Evolutionary conservation across 1,139 yeast genomes (phyloP).

Genomic region (Keqinozyma sinolaborantium): DNA sequence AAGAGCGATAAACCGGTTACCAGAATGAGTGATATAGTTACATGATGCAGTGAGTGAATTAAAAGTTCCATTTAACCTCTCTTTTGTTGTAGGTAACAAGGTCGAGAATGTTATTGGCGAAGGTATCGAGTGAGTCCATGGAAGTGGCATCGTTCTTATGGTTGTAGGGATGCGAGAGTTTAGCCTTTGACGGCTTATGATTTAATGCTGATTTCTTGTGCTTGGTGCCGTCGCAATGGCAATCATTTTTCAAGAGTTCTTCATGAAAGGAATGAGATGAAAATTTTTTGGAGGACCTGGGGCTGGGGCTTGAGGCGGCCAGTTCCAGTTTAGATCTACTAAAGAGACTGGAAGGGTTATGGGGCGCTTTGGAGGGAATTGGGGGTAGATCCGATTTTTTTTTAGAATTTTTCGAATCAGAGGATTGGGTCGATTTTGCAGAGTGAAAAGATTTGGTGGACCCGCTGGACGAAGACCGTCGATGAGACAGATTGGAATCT

Average conservation of each 20-base stretch:
- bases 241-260: slow-evolving; percentile 10
- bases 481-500: slow-evolving; percentile 6
- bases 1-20: too few species aligned
- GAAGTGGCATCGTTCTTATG: slow-evolving; percentile 9
- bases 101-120: slow-evolving; percentile 15
- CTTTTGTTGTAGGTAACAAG: slow-evolving; percentile 12
- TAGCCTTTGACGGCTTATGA: too few species aligned
- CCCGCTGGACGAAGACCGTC: slow-evolving; percentile 8
- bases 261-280: too few species aligned
- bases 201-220: slow-evolving; percentile 5
- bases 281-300: slow-evolving; percentile 8
- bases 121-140: slow-evolving; percentile 15
- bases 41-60: too few species aligned
- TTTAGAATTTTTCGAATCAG: too few species aligned
- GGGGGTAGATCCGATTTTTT: too few species aligned
- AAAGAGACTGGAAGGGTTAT: background rate
- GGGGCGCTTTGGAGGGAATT: too few species aligned
- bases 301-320: slow-evolving; percentile 9
- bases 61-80: slow-evolving; percentile 16
- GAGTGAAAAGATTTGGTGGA: slow-evolving; percentile 10
- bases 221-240: slow-evolving; percentile 13
- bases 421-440: too few species aligned
- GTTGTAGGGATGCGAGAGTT: slow-evolving; percentile 3
- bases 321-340: background rate
- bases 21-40: too few species aligned